These are phyloP conservation scores for Vicia sativa DNA, from an alignment of 306 rosid genomes.

Conservation along the genomic window DNA sequence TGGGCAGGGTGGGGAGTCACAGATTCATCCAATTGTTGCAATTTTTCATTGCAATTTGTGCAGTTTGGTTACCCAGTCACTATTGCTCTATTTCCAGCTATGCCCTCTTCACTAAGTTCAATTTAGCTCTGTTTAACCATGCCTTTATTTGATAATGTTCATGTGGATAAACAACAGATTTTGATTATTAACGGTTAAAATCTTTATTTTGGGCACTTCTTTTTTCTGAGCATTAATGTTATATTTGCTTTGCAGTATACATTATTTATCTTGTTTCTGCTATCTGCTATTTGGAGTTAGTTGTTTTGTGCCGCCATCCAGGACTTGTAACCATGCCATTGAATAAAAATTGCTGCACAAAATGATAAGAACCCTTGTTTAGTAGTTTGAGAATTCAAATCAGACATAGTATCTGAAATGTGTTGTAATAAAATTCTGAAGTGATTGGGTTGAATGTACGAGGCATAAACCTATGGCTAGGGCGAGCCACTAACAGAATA, in stretches of 20 bases:
- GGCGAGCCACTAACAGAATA: conserved; percentile 1
- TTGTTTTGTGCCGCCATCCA: conserved; percentile 8
- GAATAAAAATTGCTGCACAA: background rate
- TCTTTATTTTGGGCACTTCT: background rate
- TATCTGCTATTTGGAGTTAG: background rate
- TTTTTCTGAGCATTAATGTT: background rate
- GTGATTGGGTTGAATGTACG: background rate
- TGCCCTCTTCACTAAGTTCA: background rate
- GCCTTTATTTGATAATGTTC: background rate
- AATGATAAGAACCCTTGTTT: background rate
- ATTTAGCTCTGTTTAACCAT: background rate
- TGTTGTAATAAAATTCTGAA: background rate
- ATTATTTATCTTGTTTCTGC: background rate
- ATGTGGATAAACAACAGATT: background rate
- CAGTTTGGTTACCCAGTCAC: background rate
- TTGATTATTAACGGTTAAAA: background rate
- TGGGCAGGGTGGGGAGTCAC: too few relatives aligned
- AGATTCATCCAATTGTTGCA: background rate
- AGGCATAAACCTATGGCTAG: background rate
- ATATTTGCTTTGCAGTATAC: background rate
- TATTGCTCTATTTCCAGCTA: background rate
- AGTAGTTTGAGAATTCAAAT: conserved; percentile 5
- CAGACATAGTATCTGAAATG: background rate
- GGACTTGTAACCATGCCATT: conserved; percentile 2
- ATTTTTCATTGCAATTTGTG: background rate